Base-by-base conservation (phyloP, 2,329 filamentous ascomycete genomes). In the Botrytis tulipae region DNA sequence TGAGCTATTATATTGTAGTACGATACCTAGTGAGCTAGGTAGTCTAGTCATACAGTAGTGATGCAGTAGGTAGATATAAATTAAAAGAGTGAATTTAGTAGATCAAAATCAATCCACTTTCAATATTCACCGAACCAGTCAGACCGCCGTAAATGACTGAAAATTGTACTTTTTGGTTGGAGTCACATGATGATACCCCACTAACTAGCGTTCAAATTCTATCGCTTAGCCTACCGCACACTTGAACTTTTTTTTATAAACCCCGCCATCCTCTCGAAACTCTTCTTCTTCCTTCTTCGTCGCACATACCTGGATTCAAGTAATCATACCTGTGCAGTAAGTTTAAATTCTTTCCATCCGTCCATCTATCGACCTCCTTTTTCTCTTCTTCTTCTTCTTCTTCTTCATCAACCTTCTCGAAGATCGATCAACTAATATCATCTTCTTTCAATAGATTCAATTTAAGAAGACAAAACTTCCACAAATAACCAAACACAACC, bases 221-320 rank as follows among this genome's bases (percentile, higher is more conserved):
- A 44, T 70, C 67, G 48, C 67, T 70, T 70, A 70, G 69, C 69
- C 4, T 65, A 14, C 42, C 69, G 37, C 69, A 71, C 69, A 46
- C 20, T 32, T 54, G 32, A 54, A 51, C 46, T 54, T 68, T 68
- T 68, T 62, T 63, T 62, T 62, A 60, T 69, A 73, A 69, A 73
- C 71, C 71, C 71, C 71, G 46, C 71, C 65, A 69, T 70, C 71
- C 65, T 69, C 67, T 73, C 54, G 32, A 29, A 44, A 69, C 51
- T 46, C 40, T 69, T 32, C 54, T 51, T 70, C 66, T 73, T 70
- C n/a, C 67, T 73, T 71, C 76, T 74, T 71, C 62, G 76, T 77
- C 75, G 78, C 78, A 76, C 78, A 79, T 79, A 79, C 78, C 78
- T 73, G 72, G 78, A 79, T 79, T 80, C 78, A 77, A 80, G 78